phyloP scores from a whole-genome alignment of 2,329 filamentous ascomycete species.

The Cladosporium oxysporum region DNA sequence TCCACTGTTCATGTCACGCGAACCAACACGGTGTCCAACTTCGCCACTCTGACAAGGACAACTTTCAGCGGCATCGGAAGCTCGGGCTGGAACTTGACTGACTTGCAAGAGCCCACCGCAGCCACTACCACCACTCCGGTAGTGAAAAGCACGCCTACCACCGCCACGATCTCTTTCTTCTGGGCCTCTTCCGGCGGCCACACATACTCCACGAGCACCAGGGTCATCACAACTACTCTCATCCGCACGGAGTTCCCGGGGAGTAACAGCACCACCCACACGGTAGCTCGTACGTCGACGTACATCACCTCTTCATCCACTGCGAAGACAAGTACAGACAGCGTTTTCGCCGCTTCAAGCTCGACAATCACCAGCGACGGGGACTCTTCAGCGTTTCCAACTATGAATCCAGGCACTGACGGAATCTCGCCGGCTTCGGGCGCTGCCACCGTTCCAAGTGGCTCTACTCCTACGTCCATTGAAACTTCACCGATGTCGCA shows the following conservation, averaged over 20 bases:
- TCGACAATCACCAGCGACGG: conserved; percentile 3
- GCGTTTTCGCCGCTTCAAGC: conserved; percentile 23
- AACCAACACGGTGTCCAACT: conserved; percentile 29
- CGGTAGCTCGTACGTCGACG: not conserved
- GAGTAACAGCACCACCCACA: not conserved
- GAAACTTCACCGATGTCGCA: not conserved
- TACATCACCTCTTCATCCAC: conserved; percentile 12
- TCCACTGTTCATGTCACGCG: conserved; percentile 33
- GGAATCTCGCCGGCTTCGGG: conserved; percentile 9
- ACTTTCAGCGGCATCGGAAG: conserved; percentile 31
- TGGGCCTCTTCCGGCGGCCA: conserved; percentile 27
- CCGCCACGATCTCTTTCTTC: conserved; percentile 30
- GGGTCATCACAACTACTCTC: conserved; percentile 30
- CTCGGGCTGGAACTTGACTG: conserved; percentile 33
- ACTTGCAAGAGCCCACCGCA: conserved; percentile 3
- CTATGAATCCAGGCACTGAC: conserved; percentile 1
- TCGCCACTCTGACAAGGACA: conserved; percentile 20
- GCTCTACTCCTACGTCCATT: not conserved
- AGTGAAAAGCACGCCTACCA: conserved; percentile 23
- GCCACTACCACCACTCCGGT: conserved; percentile 15
- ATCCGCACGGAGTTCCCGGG: not conserved
- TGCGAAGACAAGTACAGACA: conserved; percentile 13
- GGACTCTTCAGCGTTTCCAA: conserved; percentile 10
- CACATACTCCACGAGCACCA: conserved; percentile 33
- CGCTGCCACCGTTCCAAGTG: not conserved